Base-by-base conservation (phyloP, 495 filamentous ascomycete genomes). In the Penicillium turbatum region DNA sequence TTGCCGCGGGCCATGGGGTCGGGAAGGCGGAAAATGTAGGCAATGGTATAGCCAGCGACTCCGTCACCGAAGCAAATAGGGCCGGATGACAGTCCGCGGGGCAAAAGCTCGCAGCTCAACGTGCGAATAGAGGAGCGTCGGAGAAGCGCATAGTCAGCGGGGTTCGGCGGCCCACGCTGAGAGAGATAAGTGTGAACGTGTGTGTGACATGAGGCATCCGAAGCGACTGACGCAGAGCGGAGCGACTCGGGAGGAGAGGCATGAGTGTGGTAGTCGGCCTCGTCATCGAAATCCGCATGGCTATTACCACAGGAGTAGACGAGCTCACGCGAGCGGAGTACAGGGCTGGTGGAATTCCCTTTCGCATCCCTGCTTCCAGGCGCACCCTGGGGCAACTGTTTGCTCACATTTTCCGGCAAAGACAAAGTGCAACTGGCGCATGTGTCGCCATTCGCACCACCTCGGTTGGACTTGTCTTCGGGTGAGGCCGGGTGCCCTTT, bases 101-200 rank as follows among this genome's bases (percentile, higher is more conserved):
- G 92, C 1, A 95, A 82, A 3, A 85, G 85, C 62, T 97, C 92
- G 56, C 87, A 86, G 35, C 88, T 92, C 16, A 96, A 77, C 0
- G 92, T 91, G 50, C 90, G 87, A 56, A 97, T 82, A 52, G 86
- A 92, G 6, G 89, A 89, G 43, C 88, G 85, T 41, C 92, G 87
- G 29, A 96, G 79, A 24, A 92, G 81, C 16, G 91, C 87, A 67
- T 90, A 96, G n/a, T 87, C 86, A 5, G 75, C 72, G 11, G 87
- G 80, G n/a, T 84, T 80, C 1, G 86, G 74, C 6, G 92, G 88
- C 27, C 89, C 88, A 57, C 88, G 86, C 2, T 88, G 89, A 1
- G 92, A 92, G 34, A 91, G 84, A 65, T 93, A 96, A 65, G 89
- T 90, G 34, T 95, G 71, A 36, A 85, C 87, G 62, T 96, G 92